Base-by-base conservation (phyloP, 2,329 filamentous ascomycete species). In the Fusarium sp. region DNA sequence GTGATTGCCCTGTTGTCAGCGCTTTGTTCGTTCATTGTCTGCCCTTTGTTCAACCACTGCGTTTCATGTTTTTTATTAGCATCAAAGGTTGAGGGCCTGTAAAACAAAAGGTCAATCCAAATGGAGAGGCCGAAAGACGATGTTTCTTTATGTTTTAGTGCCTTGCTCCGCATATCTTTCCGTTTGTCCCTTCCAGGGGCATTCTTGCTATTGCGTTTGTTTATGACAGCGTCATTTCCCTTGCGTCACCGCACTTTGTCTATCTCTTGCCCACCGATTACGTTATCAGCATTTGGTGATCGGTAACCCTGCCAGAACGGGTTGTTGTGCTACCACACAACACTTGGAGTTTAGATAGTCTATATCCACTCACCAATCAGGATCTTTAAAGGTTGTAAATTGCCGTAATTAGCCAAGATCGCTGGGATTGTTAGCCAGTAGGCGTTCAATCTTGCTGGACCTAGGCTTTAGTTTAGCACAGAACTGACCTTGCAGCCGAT, bases 61-160 rank as follows among this genome's bases (percentile, higher is more conserved):
- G 18, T 37, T 37, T 37, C 0, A 12, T n/a, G 18, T 37, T 37
- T n/a, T n/a, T 37, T 12, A 12, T n/a, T 37, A n/a, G 34, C 5
- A 37, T 7, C 18, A 37, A n/a, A 37, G 34, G 18, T 12, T n/a
- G 6, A 6, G 5, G 1, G 0, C 1, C 34, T 10, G 34, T n/a
- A 12, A 1, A n/a, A 12, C 0, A 10, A 2, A 37, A 37, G 3
- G 18, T 37, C 34, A 37, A 7, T 37, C 0, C 10, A 37, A 37
- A 37, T 1, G 34, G 34, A 12, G 18, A 37, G 34, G 34, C 34
- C 18, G 34, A 37, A 37, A 37, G 34, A n/a, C 18, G 10, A 37
- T n/a, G 5, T 37, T n/a, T 18, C 34, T 11, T 12, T 37, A 12
- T 37, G 10, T 37, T 37, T 37, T n/a, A 37, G 34, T 37, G 18